phyloP scores from a whole-genome alignment of 805 yeast species.

The Saccharomycopsis capsularis region DNA sequence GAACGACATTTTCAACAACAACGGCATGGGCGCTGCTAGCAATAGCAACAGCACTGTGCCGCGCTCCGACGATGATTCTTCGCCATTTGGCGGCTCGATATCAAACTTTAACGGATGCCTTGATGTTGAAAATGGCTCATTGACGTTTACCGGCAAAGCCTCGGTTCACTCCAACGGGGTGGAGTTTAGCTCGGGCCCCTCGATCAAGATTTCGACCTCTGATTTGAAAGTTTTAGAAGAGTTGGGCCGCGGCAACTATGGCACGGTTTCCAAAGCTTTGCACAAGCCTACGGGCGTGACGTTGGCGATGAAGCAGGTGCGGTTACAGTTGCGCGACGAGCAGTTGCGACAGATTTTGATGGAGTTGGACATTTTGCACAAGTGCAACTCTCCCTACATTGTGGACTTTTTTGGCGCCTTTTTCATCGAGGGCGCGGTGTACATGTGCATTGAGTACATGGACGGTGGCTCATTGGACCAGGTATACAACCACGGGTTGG shows the following conservation, averaged over 20 bases:
- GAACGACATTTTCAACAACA: background rate
- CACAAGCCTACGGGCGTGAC: conserved; percentile 87
- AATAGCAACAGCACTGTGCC: background rate
- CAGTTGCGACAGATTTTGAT: conserved; percentile 89
- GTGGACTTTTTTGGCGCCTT: conserved; percentile 98
- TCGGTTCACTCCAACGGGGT: conserved; percentile 88
- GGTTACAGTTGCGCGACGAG: conserved; percentile 88
- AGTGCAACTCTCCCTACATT: conserved; percentile 82
- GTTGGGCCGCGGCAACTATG: conserved; percentile 93
- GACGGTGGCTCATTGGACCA: conserved; percentile 92
- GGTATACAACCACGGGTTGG: conserved; percentile 65
- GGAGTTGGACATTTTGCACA: conserved; percentile 92
- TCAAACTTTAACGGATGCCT: conserved; percentile 81
- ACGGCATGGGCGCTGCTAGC: background rate
- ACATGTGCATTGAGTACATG: conserved; percentile 98
- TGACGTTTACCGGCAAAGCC: conserved; percentile 90
- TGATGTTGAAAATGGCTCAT: conserved; percentile 85
- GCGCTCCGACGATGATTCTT: background rate
- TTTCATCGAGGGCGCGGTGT: conserved; percentile 95
- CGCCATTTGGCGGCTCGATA: conserved; percentile 45
- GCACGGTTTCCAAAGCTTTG: conserved; percentile 86
- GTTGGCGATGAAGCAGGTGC: conserved; percentile 97
- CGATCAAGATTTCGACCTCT: conserved; percentile 78
- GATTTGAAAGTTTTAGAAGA: conserved; percentile 80
- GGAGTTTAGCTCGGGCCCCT: conserved; percentile 81